Conservation (phyloP, 768 basidiomycete species). For the Boletus rubroflammeus region DNA sequence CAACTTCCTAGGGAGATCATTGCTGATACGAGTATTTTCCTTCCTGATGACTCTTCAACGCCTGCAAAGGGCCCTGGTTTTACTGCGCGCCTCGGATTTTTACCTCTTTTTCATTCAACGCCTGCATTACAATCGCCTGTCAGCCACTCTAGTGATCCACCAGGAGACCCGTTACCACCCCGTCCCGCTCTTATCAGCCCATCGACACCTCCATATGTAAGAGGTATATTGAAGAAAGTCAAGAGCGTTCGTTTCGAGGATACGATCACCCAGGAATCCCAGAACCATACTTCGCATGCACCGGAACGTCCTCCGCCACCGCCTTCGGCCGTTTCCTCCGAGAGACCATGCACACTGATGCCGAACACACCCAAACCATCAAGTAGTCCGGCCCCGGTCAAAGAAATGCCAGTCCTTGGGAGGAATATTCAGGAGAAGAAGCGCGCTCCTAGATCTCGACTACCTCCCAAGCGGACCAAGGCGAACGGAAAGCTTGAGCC, state of each 20-base stretch:
- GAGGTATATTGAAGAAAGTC: constrained; percentile 38
- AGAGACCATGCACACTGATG: constrained; percentile 13
- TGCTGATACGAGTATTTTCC: constrained; percentile 8
- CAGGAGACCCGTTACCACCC: constrained; percentile 18
- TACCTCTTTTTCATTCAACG: background rate
- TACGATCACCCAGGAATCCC: background rate
- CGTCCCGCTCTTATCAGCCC: constrained; percentile 23
- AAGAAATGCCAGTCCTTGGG: background rate
- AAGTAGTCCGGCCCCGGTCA: background rate
- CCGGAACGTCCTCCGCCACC: constrained; percentile 8
- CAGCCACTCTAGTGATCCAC: constrained; percentile 14
- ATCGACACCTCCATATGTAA: constrained; percentile 29
- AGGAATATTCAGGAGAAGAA: constrained; percentile 12
- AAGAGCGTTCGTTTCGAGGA: constrained; percentile 40
- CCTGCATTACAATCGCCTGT: constrained; percentile 5
- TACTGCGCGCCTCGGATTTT: background rate
- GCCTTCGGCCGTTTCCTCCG: background rate
- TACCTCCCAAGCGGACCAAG: constrained; percentile 14
- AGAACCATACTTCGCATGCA: background rate
- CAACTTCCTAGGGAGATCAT: background rate
- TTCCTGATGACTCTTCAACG: constrained; percentile 14
- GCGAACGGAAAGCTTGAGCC: constrained; percentile 4
- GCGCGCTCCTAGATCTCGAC: constrained; percentile 9
- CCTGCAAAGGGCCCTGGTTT: background rate
- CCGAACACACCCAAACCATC: constrained; percentile 1